phyloP scores from a whole-genome alignment of 2,329 filamentous ascomycete species.

The Diplodia mutila region DNA sequence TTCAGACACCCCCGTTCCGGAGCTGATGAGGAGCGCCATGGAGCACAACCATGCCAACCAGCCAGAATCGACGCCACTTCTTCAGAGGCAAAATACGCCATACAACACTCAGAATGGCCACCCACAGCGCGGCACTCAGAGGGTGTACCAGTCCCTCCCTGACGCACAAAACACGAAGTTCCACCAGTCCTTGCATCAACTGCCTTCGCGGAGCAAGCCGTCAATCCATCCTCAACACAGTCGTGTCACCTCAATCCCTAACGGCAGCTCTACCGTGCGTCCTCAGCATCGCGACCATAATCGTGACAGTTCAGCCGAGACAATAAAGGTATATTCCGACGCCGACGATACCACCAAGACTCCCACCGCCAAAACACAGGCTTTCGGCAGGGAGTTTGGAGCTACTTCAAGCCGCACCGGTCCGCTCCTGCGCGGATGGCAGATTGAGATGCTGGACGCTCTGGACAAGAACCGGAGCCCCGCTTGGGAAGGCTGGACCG shows the following conservation, averaged over 20 bases:
- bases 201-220: not conserved
- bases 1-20: not conserved
- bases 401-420: not conserved
- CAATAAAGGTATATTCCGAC: not conserved
- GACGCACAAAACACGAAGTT: not conserved
- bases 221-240: not conserved
- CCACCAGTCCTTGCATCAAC: not conserved
- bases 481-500: not conserved
- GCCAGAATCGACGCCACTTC: not conserved
- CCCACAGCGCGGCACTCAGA: not conserved
- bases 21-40: not conserved
- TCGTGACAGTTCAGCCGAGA: not conserved
- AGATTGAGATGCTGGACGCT: not conserved
- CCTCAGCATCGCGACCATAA: not conserved
- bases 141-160: not conserved
- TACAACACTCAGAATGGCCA: not conserved
- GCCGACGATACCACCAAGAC: not conserved
- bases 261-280: not conserved
- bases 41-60: not conserved
- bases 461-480: not conserved
- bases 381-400: not conserved
- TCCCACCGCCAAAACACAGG: not conserved
- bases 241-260: not conserved
- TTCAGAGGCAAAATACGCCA: not conserved
- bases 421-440: not conserved